Evolutionary conservation across 2,329 filamentous ascomycete genomes (phyloP).

Genomic region (Colletotrichum somersetense): DNA sequence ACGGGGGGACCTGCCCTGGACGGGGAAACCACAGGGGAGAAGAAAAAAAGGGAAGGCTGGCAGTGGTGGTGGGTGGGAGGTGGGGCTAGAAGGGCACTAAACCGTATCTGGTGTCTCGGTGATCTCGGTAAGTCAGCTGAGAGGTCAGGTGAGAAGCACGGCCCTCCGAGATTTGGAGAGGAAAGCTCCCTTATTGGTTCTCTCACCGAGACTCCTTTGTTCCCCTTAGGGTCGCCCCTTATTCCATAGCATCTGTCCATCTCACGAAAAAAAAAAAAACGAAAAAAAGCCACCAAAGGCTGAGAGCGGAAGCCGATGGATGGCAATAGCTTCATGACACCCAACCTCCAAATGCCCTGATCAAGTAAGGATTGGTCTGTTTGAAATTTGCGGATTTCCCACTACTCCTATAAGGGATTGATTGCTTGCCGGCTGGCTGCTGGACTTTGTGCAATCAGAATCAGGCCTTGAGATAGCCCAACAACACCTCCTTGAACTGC

Average conservation of each 20-base stretch:
- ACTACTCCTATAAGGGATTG: neutral
- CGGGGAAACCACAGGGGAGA: slow-evolving; percentile 14
- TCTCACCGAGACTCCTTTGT: slow-evolving; percentile 23
- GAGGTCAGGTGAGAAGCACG: neutral
- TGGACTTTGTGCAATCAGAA: neutral
- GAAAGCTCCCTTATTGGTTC: neutral
- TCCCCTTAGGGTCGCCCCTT: slow-evolving; percentile 1
- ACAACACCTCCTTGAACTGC: slow-evolving; percentile 48
- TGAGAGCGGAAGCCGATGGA: slow-evolving; percentile 28
- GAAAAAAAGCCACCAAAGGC: slow-evolving; percentile 17
- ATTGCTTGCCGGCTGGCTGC: neutral
- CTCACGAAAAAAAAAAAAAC: neutral
- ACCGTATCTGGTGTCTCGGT: neutral
- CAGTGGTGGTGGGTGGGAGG: neutral
- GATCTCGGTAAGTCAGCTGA: neutral
- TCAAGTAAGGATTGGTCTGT: neutral
- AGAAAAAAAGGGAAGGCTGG: slow-evolving; percentile 32
- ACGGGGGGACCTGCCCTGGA: neutral
- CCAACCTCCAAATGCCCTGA: slow-evolving; percentile 11
- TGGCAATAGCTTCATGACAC: slow-evolving; percentile 3
- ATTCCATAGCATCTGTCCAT: slow-evolving; percentile 3
- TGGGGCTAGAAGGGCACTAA: neutral
- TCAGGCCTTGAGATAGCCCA: slow-evolving; percentile 45
- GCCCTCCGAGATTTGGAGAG: neutral
- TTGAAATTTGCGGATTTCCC: neutral